Base-by-base conservation (phyloP, 306 rosid species). In the Rosa multiflora region DNA sequence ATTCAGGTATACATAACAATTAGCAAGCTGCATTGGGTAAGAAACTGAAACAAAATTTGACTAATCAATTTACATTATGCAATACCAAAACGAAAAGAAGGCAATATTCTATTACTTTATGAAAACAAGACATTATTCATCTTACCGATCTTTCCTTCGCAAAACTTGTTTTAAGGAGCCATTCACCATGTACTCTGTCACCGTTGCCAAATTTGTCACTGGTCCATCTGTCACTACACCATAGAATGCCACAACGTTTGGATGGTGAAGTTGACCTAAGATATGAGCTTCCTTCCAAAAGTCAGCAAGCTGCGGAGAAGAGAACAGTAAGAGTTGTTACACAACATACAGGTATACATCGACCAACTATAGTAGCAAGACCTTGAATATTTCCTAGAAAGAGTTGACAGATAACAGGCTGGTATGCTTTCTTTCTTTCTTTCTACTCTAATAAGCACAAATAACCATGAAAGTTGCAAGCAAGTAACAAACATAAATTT, bases 221-320 rank as follows among this genome's bases (percentile, higher is more conserved):
- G 86, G 75, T 20, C 80, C 86, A 43, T 83, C 83, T 53, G 74
- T 74, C 42, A 79, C 86, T 61, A 75, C 71, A 26, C 83, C 86
- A 75, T 79, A 79, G 53, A 83, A 74, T 59, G 83, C 80, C 55
- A 83, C 80, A 32, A 83, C 79, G 71, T 83, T 83, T 75, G 83
- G 86, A 72, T 83, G 86, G 80, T 70, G 80, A 79, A 83, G 83
- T 68, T 75, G 78, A 43, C 70, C 74, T 39, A 83, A 73, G 1
- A 83, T 56, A 70, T 39, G 69, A 51, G 86, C 86, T 79, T 83
- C 83, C 59, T 79, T 83, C 86, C 80, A 83, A 62, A 83, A 83
- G 72, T 75, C 80, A 49, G 83, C 78, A 42, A 76, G 77, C 83
- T 83, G 72, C 70, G 43, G n/a, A 71, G 20, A 20, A 43, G 43